phyloP scores from a whole-genome alignment of 345 rosid species.

The Camelina hispida region DNA sequence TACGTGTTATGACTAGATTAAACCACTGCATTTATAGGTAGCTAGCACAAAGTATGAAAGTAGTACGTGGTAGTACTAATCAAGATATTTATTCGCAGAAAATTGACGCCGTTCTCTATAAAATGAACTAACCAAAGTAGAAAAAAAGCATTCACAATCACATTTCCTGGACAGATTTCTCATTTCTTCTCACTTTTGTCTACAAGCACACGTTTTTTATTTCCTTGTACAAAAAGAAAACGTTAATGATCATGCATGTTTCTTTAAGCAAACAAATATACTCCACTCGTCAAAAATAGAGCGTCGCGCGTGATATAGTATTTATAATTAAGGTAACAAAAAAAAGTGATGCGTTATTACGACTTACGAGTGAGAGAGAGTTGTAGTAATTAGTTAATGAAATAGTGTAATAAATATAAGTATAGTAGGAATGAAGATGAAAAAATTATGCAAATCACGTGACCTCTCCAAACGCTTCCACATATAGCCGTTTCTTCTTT shows the following conservation, averaged over 20 bases:
- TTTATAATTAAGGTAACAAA: conserved; percentile 2
- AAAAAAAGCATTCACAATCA: not conserved
- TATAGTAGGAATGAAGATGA: not conserved
- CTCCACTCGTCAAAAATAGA: conserved; percentile 26
- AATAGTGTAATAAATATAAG: too few species aligned
- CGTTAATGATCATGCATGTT: conserved; percentile 35
- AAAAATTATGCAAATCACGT: conserved; percentile 38
- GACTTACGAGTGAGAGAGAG: conserved; percentile 34
- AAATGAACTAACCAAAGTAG: conserved; percentile 16
- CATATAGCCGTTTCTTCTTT: conserved; percentile 33
- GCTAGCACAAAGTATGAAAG: not conserved
- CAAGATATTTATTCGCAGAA: not conserved
- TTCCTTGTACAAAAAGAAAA: conserved; percentile 21
- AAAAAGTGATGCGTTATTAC: conserved; percentile 18
- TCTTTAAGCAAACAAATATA: not conserved
- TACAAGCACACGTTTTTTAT: conserved; percentile 33
- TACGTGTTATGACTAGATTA: not conserved
- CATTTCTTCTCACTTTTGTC: not conserved
- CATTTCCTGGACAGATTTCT: conserved; percentile 8
- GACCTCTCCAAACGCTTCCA: conserved; percentile 34
- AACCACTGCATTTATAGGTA: not conserved
- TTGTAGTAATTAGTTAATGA: conserved; percentile 12
- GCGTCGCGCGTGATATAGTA: conserved; percentile 37
- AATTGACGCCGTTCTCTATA: conserved; percentile 29
- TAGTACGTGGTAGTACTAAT: too few species aligned